Conservation (phyloP, 148 eudicot genomes). For the Rhododendron henanense region DNA sequence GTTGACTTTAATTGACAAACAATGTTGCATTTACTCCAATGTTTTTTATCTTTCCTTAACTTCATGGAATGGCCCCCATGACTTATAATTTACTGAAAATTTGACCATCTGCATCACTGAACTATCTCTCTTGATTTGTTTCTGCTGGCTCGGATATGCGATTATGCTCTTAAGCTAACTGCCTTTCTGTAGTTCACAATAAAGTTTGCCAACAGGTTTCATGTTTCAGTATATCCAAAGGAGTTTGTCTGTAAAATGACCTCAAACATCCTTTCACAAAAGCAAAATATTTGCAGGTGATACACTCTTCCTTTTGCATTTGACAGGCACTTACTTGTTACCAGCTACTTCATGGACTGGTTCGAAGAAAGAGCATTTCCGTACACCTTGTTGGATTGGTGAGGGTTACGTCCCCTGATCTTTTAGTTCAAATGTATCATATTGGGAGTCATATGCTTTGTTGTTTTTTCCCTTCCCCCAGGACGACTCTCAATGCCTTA, state of each 20-base stretch:
- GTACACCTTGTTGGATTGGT: slow-evolving; percentile 71
- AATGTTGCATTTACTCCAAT: background rate
- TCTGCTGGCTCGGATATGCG: background rate
- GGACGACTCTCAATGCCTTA: background rate
- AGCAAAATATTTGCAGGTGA: background rate
- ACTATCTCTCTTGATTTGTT: background rate
- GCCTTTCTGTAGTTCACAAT: background rate
- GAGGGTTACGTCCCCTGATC: slow-evolving; percentile 21
- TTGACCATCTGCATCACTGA: background rate
- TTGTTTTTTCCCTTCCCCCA: background rate
- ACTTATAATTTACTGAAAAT: background rate
- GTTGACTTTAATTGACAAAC: background rate
- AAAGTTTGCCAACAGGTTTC: background rate
- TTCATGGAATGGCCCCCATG: background rate
- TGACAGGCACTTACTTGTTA: slow-evolving; percentile 82
- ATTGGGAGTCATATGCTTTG: background rate
- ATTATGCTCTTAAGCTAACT: background rate
- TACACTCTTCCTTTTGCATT: slow-evolving; percentile 12
- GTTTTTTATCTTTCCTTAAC: background rate
- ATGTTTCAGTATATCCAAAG: background rate
- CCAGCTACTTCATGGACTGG: slow-evolving; percentile 82
- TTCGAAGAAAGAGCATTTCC: slow-evolving; percentile 60
- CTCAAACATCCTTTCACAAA: background rate
- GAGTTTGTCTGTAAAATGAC: background rate
- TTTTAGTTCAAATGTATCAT: background rate